phyloP scores from a whole-genome alignment of 148 eudicot species.

The Spergularia bocconei region DNA sequence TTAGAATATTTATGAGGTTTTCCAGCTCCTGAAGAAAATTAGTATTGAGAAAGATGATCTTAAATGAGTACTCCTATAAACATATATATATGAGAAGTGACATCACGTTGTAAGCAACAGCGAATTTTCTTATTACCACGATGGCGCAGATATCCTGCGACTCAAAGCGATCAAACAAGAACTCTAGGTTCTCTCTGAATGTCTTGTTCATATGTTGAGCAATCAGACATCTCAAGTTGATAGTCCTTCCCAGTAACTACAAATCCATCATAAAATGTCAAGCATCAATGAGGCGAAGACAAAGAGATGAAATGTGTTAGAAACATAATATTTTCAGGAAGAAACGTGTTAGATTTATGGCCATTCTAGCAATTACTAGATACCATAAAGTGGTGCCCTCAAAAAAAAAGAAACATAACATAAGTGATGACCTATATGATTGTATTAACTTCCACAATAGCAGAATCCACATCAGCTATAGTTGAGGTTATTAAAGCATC shows the following conservation, averaged over 20 bases:
- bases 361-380: background rate
- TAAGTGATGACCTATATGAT: background rate
- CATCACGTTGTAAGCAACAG: background rate
- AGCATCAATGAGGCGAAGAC: constrained; percentile 1
- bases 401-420: background rate
- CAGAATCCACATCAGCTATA: background rate
- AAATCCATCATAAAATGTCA: constrained; percentile 17
- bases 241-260: constrained; percentile 90
- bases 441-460: background rate
- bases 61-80: background rate
- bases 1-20: constrained; percentile 69
- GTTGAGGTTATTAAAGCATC: background rate
- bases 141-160: constrained; percentile 94
- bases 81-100: background rate
- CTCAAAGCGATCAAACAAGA: constrained; percentile 88
- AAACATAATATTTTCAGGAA: background rate
- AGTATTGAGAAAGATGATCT: background rate
- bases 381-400: background rate
- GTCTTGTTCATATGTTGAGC: constrained; percentile 88
- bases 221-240: constrained; percentile 82
- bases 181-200: constrained; percentile 91
- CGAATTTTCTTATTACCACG: constrained; percentile 53
- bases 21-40: constrained; percentile 76
- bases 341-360: too few relatives aligned
- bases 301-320: background rate